phyloP scores from a whole-genome alignment of 805 yeast genomes.

The Cyberlindnera mississippiensis region DNA sequence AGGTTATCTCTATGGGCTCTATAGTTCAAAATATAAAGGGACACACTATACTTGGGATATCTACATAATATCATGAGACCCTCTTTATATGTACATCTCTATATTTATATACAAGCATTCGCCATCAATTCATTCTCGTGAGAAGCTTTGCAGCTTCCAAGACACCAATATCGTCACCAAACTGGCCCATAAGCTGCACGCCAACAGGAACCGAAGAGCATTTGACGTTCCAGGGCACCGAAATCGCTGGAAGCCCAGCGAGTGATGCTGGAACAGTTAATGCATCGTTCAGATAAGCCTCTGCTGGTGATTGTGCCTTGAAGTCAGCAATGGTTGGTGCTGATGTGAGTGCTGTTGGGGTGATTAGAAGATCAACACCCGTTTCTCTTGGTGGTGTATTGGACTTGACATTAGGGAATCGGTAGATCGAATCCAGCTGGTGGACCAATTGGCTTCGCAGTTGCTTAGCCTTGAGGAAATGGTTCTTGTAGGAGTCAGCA shows the following conservation, averaged over 20 bases:
- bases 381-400: conserved; percentile 19
- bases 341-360: conserved; percentile 62
- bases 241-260: conserved; percentile 85
- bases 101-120: no score
- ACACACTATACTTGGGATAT: no score
- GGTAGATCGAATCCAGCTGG: conserved; percentile 66
- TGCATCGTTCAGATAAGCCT: conserved; percentile 74
- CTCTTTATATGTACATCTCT: no score
- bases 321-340: conserved; percentile 55
- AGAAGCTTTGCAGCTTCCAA: no score
- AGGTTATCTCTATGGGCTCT: no score
- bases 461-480: conserved; percentile 70
- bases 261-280: conserved; percentile 87
- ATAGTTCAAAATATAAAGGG: no score
- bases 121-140: no score
- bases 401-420: conserved; percentile 40
- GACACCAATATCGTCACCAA: conserved; percentile 82
- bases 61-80: no score
- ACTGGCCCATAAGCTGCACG: conserved; percentile 81
- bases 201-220: conserved; percentile 43
- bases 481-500: conserved; percentile 63
- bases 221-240: conserved; percentile 59
- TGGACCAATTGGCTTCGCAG: conserved; percentile 55
- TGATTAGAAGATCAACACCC: conserved; percentile 64
- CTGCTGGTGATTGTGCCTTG: conserved; percentile 44